Conservation (phyloP, 257 asterid species). For the Fraxinus pennsylvanica region DNA sequence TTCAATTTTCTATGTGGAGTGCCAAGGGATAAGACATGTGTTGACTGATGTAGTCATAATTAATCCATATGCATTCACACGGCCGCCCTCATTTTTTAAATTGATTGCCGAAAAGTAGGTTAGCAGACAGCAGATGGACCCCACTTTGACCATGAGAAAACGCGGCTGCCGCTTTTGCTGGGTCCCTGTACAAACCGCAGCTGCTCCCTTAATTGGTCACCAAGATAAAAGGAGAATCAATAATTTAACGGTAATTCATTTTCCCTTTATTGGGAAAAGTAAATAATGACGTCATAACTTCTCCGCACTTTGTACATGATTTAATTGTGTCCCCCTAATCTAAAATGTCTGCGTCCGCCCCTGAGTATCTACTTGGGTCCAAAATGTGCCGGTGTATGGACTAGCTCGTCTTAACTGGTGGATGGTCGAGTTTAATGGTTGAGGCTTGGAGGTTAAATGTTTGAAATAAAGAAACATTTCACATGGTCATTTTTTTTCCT, state of each 20-base stretch:
- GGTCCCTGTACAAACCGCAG: conserved; percentile 18
- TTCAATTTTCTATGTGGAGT: background rate
- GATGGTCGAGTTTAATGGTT: no score
- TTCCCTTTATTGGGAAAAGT: no score
- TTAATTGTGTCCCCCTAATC: no score
- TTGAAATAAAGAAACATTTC: no score
- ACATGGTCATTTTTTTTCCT: no score
- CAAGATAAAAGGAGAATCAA: background rate
- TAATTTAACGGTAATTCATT: background rate
- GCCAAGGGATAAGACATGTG: background rate
- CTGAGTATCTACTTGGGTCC: no score
- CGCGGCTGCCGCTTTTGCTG: conserved; percentile 35
- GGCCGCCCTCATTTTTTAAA: background rate
- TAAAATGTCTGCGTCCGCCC: no score
- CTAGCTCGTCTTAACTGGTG: no score
- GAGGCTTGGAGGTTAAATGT: no score
- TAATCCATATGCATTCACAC: background rate
- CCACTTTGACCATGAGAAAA: conserved; percentile 7
- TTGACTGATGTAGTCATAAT: background rate
- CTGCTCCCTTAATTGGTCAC: background rate
- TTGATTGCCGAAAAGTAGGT: conserved; percentile 1
- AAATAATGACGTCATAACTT: no score
- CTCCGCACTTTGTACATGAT: no score
- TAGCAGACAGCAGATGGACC: conserved; percentile 13
- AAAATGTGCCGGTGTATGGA: no score